Evolutionary conservation across 202 grass and related monocot species (phyloP).

Genomic region (Dendrocalamus latiflorus): DNA sequence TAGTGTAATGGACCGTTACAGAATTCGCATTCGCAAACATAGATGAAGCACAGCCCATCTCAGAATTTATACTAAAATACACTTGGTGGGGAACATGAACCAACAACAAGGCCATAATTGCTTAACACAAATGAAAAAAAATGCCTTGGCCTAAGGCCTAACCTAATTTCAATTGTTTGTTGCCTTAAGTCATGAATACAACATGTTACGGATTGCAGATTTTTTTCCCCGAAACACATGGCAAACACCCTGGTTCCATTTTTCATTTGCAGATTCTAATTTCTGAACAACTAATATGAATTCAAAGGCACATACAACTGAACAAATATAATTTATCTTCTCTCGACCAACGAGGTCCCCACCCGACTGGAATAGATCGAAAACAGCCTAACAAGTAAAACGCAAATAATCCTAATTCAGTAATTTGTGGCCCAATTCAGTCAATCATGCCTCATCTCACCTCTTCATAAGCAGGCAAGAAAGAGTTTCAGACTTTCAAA

Average conservation of each 20-base stretch:
- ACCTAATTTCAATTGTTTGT: not conserved
- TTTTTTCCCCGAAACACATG: not conserved
- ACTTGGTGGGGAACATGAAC: not conserved
- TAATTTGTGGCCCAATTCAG: not conserved
- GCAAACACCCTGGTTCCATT: not conserved
- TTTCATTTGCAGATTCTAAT: not conserved
- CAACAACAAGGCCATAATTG: not conserved
- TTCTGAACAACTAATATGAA: not conserved
- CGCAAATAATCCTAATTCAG: not conserved
- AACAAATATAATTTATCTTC: not conserved
- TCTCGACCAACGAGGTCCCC: not conserved
- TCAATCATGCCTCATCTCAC: not conserved
- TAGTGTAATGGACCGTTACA: not conserved
- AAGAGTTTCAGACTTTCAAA: not conserved
- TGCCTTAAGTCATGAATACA: not conserved
- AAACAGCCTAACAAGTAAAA: not conserved
- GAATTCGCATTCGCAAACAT: not conserved
- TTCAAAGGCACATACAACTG: not conserved
- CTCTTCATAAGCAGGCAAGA: not conserved
- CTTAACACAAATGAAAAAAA: not conserved
- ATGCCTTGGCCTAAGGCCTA: not conserved
- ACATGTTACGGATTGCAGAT: not conserved
- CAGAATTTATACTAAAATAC: not conserved
- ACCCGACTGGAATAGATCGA: not conserved
- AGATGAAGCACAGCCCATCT: not conserved